Conservation (phyloP, 2,329 filamentous ascomycete genomes). For the Echinosphaeria canescens region DNA sequence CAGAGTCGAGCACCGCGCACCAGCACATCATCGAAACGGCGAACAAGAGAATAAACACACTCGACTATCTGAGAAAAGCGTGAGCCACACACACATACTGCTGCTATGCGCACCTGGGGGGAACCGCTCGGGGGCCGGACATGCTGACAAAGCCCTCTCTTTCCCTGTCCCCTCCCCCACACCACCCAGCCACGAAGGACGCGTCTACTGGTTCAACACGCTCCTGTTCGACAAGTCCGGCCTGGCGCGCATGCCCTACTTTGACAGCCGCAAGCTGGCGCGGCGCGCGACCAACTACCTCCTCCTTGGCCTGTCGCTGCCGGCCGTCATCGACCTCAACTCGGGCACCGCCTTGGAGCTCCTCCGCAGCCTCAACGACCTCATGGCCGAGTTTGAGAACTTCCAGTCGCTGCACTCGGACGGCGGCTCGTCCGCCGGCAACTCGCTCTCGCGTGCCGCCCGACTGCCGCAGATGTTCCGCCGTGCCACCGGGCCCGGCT, state of each 20-base stretch:
- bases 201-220: constrained; percentile 97
- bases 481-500: constrained; percentile 27
- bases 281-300: constrained; percentile 88
- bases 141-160: too few relatives aligned
- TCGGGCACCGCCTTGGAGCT: constrained; percentile 65
- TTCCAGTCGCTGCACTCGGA: constrained; percentile 78
- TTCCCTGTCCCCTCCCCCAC: neutral
- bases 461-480: constrained; percentile 73
- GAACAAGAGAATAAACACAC: constrained; percentile 79
- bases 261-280: constrained; percentile 63
- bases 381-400: constrained; percentile 80
- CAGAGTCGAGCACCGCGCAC: constrained; percentile 25
- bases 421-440: constrained; percentile 45
- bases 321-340: constrained; percentile 74
- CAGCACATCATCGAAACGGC: constrained; percentile 64
- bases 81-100: too few relatives aligned
- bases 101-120: too few relatives aligned
- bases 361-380: constrained; percentile 63
- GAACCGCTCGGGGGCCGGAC: too few relatives aligned
- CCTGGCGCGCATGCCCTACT: constrained; percentile 64
- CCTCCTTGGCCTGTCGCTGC: constrained; percentile 77
- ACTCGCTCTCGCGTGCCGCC: constrained; percentile 54
- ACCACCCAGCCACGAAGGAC: constrained; percentile 57
- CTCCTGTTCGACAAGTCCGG: constrained; percentile 75
- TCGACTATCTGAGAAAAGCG: constrained; percentile 87